phyloP scores from a whole-genome alignment of 1,139 yeast species.

The Diutina ranongensis region DNA sequence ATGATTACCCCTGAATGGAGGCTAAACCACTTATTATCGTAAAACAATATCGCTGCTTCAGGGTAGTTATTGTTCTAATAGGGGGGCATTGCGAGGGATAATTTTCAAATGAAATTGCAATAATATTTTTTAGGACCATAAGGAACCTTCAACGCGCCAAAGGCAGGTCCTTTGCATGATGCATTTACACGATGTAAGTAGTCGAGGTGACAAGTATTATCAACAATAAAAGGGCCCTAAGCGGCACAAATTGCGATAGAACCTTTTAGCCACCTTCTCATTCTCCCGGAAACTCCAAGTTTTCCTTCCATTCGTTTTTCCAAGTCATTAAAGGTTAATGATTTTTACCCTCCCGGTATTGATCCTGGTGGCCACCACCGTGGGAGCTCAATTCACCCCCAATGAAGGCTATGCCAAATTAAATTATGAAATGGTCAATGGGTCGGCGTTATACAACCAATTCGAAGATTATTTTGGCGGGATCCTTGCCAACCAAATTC shows the following conservation, averaged over 20 bases:
- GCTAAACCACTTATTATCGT: too few species aligned
- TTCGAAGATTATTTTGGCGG: not conserved
- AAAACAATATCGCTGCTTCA: too few species aligned
- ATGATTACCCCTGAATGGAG: too few species aligned
- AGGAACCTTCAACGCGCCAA: not conserved
- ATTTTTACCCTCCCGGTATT: not conserved
- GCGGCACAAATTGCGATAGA: not conserved
- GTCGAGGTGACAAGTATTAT: too few species aligned
- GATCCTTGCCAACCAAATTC: not conserved
- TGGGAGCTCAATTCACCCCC: not conserved
- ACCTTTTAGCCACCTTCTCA: not conserved
- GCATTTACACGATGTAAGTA: conserved; percentile 1
- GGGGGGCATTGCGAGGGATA: too few species aligned
- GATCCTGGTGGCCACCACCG: not conserved
- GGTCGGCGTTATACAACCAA: not conserved
- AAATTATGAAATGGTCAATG: not conserved
- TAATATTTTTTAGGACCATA: not conserved
- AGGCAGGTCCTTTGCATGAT: not conserved
- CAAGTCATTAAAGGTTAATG: not conserved
- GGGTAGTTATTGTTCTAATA: too few species aligned
- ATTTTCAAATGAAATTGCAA: too few species aligned
- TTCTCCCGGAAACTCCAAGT: not conserved
- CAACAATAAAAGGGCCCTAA: not conserved
- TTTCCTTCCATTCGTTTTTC: conserved; percentile 6
- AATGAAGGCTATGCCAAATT: not conserved